Evolutionary conservation across 1,284 basidiomycete genomes (phyloP).

Genomic region (Trichosporon sp.): DNA sequence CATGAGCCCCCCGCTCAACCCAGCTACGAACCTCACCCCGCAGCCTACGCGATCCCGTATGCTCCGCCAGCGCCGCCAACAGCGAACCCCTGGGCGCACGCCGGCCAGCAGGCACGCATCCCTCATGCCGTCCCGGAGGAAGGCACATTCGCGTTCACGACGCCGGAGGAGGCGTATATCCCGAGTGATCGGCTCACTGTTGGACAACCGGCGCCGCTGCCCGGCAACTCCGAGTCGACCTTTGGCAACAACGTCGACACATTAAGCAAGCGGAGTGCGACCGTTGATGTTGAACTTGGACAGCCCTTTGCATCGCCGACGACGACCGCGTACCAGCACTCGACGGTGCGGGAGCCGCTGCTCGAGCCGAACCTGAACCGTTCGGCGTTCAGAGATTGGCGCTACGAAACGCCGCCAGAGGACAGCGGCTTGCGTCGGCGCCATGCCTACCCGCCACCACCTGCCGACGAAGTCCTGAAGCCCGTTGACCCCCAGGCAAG

Average conservation of each 20-base stretch:
- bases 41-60: neutral
- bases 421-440: neutral
- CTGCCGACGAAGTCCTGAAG: neutral
- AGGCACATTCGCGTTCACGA: neutral
- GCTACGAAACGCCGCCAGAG: neutral
- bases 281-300: neutral
- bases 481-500: neutral
- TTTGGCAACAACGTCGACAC: neutral
- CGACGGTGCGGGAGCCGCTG: neutral
- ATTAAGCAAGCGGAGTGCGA: neutral
- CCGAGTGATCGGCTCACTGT: neutral
- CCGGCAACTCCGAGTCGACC: neutral
- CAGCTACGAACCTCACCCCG: neutral
- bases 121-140: neutral
- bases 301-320: neutral
- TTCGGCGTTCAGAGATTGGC: neutral
- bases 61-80: constrained; percentile 32
- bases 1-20: neutral
- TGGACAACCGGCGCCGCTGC: neutral
- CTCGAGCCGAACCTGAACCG: constrained; percentile 1
- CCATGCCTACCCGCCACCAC: neutral
- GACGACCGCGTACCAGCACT: neutral
- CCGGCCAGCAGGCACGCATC: neutral
- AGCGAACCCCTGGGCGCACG: constrained; percentile 20
- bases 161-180: neutral